Evolutionary conservation across 257 asterid species (phyloP).

Genomic region (Fraxinus pennsylvanica): DNA sequence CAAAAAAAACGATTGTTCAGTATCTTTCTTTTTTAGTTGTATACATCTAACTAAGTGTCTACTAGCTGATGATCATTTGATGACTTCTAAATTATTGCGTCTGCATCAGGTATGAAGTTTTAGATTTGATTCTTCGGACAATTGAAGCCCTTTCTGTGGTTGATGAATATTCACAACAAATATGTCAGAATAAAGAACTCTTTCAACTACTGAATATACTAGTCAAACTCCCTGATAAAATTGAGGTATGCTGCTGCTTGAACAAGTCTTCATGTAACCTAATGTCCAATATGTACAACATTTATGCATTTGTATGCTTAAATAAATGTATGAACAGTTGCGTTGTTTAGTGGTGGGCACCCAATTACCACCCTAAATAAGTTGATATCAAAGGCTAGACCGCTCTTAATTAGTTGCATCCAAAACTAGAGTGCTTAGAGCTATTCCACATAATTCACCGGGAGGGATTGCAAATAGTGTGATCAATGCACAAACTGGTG

Average conservation of each 20-base stretch:
- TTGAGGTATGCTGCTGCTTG: conserved; percentile 56
- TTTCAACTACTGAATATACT: conserved; percentile 57
- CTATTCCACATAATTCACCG: not conserved
- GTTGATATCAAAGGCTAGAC: not conserved
- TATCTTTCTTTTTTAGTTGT: not conserved
- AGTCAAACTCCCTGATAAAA: conserved; percentile 71
- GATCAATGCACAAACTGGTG: not conserved
- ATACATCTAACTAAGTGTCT: conserved; percentile 7
- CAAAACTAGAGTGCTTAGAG: not conserved
- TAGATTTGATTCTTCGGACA: conserved; percentile 74
- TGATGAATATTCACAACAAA: conserved; percentile 60
- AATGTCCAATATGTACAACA: not conserved
- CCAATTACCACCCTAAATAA: not conserved
- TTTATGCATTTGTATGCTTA: conserved; percentile 9
- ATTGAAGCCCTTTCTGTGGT: conserved; percentile 74
- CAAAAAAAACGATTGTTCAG: not conserved
- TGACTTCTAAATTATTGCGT: conserved; percentile 18
- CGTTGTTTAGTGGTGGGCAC: not conserved
- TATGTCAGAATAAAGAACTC: conserved; percentile 56
- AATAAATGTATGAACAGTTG: not conserved
- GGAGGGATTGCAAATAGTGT: not conserved
- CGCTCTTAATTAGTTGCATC: not conserved
- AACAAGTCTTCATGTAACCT: conserved; percentile 22
- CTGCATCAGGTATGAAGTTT: conserved; percentile 60
- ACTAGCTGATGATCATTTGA: conserved; percentile 20